Evolutionary conservation across 1,284 basidiomycete species (phyloP).

Genomic region (Irpex sp.): DNA sequence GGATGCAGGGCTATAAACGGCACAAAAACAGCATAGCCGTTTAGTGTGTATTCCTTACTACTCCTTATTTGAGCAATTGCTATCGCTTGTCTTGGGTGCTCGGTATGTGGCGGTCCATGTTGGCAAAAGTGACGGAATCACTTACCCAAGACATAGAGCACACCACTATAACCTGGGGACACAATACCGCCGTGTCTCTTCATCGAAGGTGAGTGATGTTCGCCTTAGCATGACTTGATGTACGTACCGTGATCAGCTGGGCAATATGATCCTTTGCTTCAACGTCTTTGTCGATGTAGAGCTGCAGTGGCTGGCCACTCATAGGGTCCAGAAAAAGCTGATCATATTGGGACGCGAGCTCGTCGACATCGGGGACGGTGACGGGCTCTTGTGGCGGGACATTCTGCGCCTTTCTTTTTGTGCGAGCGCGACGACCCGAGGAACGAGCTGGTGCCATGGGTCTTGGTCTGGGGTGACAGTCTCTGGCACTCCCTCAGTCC

Average conservation of each 20-base stretch:
- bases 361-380: conserved; percentile 12
- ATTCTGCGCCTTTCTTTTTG: conserved; percentile 17
- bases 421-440: conserved; percentile 43
- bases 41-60: too few relatives aligned
- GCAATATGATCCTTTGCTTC: conserved; percentile 59
- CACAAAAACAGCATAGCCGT: too few relatives aligned
- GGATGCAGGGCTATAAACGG: too few relatives aligned
- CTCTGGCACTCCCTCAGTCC: conserved; percentile 37
- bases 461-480: conserved; percentile 43
- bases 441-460: conserved; percentile 75
- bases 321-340: conserved; percentile 73
- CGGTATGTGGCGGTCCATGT: too few relatives aligned
- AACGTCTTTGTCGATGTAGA: conserved; percentile 79
- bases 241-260: conserved; percentile 59
- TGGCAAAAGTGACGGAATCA: conserved; percentile 7
- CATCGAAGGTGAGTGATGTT: conserved; percentile 6
- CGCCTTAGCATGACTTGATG: conserved; percentile 10
- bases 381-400: conserved; percentile 13
- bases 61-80: too few relatives aligned
- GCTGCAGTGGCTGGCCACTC: conserved; percentile 66
- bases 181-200: conserved; percentile 75
- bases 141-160: conserved; percentile 73
- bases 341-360: conserved; percentile 23
- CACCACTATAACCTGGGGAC: conserved; percentile 68
- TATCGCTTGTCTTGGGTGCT: too few relatives aligned